Evolutionary conservation across 345 rosid genomes (phyloP), one percentile per base, ranked within the genome.

Genomic region (Limnanthes douglasii): DNA sequence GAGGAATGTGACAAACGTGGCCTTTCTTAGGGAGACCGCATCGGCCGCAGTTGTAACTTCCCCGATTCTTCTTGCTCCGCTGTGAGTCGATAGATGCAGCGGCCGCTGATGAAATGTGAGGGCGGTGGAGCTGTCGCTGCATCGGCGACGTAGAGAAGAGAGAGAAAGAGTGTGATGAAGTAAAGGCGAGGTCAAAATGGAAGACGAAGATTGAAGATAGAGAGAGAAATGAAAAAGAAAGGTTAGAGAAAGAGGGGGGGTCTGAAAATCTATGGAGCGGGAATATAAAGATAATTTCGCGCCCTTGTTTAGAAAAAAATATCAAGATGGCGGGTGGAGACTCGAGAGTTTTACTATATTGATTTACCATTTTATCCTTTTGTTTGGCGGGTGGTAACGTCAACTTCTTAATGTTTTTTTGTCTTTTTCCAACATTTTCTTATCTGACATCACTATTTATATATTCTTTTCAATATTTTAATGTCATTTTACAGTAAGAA

Each of bases 21-120:
- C 99, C 96, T 31, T 75, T 92, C 58, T 92, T 92, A 31, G 96
- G 99, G 18, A 64, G 93, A 10, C 99, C 99, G 16, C 99, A 92
- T n/a, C 94, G 68, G 44, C 96, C 76, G 34, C 99, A 92, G 69
- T 68, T 92, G 60, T 92, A 92, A 43, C 74, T 85, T 19, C 99
- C 96, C 1, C 99, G 83, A 11, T 65, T 66, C 32, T 75, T 90
- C 27, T 65, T 80, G n/a, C 31, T 25, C 8, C 56, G 76, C 18
- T 60, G 70, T 18, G 55, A 48, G 39, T 73, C 67, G 11, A 70
- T 42, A 4, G 78, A 54, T 27, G 74, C 62, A 3, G 71, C 73
- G 53, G 73, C 62, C 28, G 78, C 33, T 2, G 76, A 47, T n/a
- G 79, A 43, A 30, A 74, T 37, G 43, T 67, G 76, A 7, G 80